A percentile compares a stretch with the other conserved stretches of the same genome.
Evolutionary conservation across 805 yeast species (phyloP).

Genomic region (Saccharomycopsis malanga): DNA sequence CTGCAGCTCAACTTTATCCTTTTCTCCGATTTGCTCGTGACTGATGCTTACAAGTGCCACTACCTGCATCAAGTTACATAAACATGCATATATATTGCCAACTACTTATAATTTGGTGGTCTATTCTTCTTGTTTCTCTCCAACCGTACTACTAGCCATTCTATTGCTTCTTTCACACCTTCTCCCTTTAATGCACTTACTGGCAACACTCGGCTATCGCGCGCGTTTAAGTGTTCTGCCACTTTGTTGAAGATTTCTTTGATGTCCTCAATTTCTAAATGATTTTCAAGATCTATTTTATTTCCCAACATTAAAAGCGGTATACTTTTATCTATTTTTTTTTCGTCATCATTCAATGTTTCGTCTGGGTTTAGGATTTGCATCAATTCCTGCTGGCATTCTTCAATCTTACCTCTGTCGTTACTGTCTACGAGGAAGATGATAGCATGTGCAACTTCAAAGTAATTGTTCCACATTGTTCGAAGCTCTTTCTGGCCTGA

Average conservation of each 20-base stretch:
- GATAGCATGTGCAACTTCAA: constrained; percentile 79
- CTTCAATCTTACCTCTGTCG: constrained; percentile 74
- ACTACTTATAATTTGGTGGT: constrained; percentile 45
- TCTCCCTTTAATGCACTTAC: constrained; percentile 78
- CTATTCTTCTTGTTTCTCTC: constrained; percentile 53
- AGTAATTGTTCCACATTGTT: constrained; percentile 82
- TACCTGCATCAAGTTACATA: too few relatives aligned
- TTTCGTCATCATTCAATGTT: constrained; percentile 34
- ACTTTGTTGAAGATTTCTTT: constrained; percentile 77
- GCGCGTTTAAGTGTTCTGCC: constrained; percentile 79
- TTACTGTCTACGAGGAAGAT: constrained; percentile 90
- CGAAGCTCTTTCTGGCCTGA: constrained; percentile 92
- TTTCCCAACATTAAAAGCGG: constrained; percentile 94
- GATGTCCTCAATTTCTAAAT: constrained; percentile 69
- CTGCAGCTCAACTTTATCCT: too few relatives aligned
- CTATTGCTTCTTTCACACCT: constrained; percentile 81
- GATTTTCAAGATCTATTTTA: constrained; percentile 75
- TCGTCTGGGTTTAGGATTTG: constrained; percentile 23
- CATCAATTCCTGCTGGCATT: constrained; percentile 56
- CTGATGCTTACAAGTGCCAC: too few relatives aligned
- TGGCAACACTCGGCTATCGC: constrained; percentile 86
- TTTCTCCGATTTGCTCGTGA: too few relatives aligned
- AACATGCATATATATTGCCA: too few relatives aligned
- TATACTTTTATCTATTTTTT: constrained; percentile 38
- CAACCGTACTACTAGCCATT: constrained; percentile 76